Percentiles rank a stretch among this genome's conserved stretches.
These are phyloP conservation scores for Nemania abortiva DNA, from an alignment of 2,329 filamentous ascomycete genomes.

Conservation along the genomic window DNA sequence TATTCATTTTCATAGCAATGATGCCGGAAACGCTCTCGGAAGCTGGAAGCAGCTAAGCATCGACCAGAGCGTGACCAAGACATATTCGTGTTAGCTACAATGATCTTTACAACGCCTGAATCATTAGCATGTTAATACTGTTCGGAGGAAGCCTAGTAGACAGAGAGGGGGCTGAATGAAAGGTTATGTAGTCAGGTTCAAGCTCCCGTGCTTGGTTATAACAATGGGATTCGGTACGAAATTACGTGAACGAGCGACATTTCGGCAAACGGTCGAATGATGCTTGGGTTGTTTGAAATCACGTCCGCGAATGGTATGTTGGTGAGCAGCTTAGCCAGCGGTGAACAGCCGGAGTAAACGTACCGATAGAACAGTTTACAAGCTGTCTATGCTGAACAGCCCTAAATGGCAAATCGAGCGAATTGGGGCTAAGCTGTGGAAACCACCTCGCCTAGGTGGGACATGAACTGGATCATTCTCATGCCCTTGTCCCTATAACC, in stretches of 20 bases:
- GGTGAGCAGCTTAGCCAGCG: not conserved
- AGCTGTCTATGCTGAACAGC: not conserved
- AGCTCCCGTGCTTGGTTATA: too few relatives aligned
- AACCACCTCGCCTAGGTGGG: constrained; percentile 10
- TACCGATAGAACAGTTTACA: not conserved
- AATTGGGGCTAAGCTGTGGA: not conserved
- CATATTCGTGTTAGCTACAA: too few relatives aligned
- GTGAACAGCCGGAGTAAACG: not conserved
- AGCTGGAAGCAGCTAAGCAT: too few relatives aligned
- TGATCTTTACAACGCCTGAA: not conserved
- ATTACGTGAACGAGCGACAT: constrained; percentile 11
- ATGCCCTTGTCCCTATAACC: constrained; percentile 9
- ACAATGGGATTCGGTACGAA: not conserved
- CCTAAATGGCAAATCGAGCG: constrained; percentile 5
- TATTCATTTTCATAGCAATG: too few relatives aligned
- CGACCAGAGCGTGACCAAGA: too few relatives aligned
- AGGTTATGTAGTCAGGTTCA: not conserved
- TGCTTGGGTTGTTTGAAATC: not conserved
- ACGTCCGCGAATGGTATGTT: not conserved
- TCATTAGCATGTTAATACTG: not conserved
- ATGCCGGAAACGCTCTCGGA: too few relatives aligned
- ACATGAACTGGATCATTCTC: constrained; percentile 16
- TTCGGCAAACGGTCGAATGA: constrained; percentile 9
- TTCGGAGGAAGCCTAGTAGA: not conserved
- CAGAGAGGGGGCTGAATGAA: not conserved